Percentiles rank a stretch among this genome's conserved stretches.
Evolutionary conservation across 1,139 yeast species (phyloP).

Genomic region (Geotrichum aggregatum): DNA sequence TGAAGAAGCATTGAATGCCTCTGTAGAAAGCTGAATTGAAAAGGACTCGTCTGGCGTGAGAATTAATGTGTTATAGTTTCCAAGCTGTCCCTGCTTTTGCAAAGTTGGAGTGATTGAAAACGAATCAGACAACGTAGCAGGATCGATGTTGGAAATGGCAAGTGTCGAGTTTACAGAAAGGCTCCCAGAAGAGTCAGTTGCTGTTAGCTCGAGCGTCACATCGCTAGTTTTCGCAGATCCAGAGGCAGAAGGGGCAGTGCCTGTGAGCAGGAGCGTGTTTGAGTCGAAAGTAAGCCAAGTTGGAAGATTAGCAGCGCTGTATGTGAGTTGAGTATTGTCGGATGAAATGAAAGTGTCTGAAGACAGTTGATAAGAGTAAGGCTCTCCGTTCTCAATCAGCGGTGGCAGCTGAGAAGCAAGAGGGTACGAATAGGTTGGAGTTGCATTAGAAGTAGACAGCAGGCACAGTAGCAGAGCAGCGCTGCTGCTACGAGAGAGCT

Average conservation of each 20-base stretch:
- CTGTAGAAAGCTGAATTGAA: slow-evolving; percentile 52
- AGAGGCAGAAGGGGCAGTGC: slow-evolving; percentile 54
- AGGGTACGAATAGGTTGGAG: slow-evolving; percentile 17
- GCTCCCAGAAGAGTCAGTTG: slow-evolving; percentile 54
- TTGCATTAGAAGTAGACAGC: slow-evolving; percentile 3
- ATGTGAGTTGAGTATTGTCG: slow-evolving; percentile 44
- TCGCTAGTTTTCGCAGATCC: slow-evolving; percentile 25
- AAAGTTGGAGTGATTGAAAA: slow-evolving; percentile 25
- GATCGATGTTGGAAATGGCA: slow-evolving; percentile 47
- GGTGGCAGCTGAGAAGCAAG: slow-evolving; percentile 63
- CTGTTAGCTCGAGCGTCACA: slow-evolving; percentile 50
- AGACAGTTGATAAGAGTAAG: slow-evolving; percentile 66
- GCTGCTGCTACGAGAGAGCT: background rate
- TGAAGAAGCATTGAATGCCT: slow-evolving; percentile 52
- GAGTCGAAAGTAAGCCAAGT: slow-evolving; percentile 74
- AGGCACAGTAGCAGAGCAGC: slow-evolving; percentile 3
- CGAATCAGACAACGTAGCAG: slow-evolving; percentile 28
- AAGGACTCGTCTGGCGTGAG: slow-evolving; percentile 66
- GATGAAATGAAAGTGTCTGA: slow-evolving; percentile 63
- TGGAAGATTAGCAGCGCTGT: slow-evolving; percentile 60
- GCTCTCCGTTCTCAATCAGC: slow-evolving; percentile 66
- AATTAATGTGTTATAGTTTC: slow-evolving; percentile 59
- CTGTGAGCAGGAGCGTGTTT: slow-evolving; percentile 56
- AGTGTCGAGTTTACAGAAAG: slow-evolving; percentile 50
- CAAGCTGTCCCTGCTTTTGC: slow-evolving; percentile 33